phyloP scores from a whole-genome alignment of 2,329 filamentous ascomycete genomes.

The Fusarium sp. region DNA sequence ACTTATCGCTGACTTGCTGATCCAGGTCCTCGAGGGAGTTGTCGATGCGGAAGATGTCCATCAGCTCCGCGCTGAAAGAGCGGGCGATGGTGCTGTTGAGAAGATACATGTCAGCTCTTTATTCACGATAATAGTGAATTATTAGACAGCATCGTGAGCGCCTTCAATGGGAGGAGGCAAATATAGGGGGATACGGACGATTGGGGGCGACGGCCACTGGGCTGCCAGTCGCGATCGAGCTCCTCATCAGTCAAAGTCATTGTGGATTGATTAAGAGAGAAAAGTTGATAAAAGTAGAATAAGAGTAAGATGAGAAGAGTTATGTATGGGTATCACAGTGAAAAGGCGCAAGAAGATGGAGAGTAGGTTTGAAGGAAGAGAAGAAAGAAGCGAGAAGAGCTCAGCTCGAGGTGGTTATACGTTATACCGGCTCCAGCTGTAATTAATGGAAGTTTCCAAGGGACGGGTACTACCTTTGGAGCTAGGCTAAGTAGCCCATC shows the following conservation, averaged over 20 bases:
- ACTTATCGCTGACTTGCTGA: slow-evolving; percentile 87
- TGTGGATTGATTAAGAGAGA: slow-evolving; percentile 19
- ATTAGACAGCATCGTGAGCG: slow-evolving; percentile 11
- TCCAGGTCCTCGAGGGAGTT: slow-evolving; percentile 81
- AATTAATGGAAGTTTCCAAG: slow-evolving; percentile 42
- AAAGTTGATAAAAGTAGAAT: not conserved
- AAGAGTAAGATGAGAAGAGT: not conserved
- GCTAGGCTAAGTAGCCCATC: slow-evolving; percentile 13
- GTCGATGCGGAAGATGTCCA: slow-evolving; percentile 91
- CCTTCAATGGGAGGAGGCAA: slow-evolving; percentile 67
- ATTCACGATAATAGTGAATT: slow-evolving; percentile 27
- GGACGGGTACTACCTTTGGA: slow-evolving; percentile 34
- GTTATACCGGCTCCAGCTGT: slow-evolving; percentile 13
- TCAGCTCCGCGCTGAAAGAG: slow-evolving; percentile 87
- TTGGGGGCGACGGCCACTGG: slow-evolving; percentile 82
- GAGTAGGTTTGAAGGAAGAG: slow-evolving; percentile 8
- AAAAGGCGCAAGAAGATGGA: slow-evolving; percentile 10
- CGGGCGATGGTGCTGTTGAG: slow-evolving; percentile 82
- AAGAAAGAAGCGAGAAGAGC: slow-evolving; percentile 12
- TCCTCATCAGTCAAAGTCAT: slow-evolving; percentile 73
- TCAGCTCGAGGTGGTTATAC: slow-evolving; percentile 27
- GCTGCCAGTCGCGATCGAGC: slow-evolving; percentile 84
- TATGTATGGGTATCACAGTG: slow-evolving; percentile 13
- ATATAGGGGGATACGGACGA: slow-evolving; percentile 77
- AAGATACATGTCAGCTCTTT: slow-evolving; percentile 30